Conservation (phyloP, 2,329 filamentous ascomycete genomes). For the Microsporum ferrugineum region DNA sequence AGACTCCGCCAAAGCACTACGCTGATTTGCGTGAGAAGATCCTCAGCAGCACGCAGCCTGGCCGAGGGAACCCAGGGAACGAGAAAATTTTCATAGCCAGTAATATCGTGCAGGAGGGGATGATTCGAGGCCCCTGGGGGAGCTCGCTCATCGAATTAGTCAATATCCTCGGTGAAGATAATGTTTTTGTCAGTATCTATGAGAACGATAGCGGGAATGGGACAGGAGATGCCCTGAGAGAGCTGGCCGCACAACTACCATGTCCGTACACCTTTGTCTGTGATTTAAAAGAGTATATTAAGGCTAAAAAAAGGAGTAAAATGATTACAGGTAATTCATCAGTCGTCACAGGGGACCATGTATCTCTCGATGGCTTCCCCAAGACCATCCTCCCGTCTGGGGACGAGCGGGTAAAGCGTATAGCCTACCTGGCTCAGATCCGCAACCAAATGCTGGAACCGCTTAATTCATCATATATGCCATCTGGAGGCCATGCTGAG, state of each 20-base stretch:
- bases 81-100: constrained; percentile 12
- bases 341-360: constrained; percentile 8
- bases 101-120: constrained; percentile 9
- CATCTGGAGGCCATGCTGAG: background rate
- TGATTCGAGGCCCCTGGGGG: constrained; percentile 9
- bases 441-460: constrained; percentile 10
- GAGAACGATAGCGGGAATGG: constrained; percentile 11
- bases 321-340: constrained; percentile 10
- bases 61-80: constrained; percentile 8
- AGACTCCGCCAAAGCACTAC: constrained; percentile 8
- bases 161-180: constrained; percentile 10
- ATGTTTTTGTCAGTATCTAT: constrained; percentile 13
- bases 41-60: background rate
- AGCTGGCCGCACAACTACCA: constrained; percentile 7
- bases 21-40: background rate
- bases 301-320: background rate
- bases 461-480: constrained; percentile 4
- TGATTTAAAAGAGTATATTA: background rate
- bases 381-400: constrained; percentile 1
- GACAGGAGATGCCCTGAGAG: constrained; percentile 7
- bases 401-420: constrained; percentile 7
- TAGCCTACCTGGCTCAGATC: constrained; percentile 11
- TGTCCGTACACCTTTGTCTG: background rate
- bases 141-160: constrained; percentile 7
- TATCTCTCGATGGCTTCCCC: constrained; percentile 5